A percentile compares a stretch with the other conserved stretches of the same genome.
These are phyloP conservation scores for Cladosporium sp. DNA, from an alignment of 2,329 filamentous ascomycete genomes.

Conservation along the genomic window DNA sequence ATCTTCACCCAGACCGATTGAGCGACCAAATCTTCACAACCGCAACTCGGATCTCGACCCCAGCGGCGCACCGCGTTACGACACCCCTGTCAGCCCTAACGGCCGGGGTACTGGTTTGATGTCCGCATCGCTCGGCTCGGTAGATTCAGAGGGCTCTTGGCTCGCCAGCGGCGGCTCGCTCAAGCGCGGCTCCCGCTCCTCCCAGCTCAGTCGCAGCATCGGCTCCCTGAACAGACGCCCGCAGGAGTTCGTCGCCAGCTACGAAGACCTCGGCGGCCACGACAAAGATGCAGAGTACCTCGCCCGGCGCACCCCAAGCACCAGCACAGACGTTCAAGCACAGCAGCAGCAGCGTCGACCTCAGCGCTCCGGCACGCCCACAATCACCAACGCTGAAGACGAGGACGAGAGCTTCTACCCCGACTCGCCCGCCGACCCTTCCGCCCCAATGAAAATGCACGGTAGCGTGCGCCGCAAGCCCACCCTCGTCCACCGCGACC, in stretches of 20 bases:
- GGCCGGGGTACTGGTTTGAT: conserved; percentile 33
- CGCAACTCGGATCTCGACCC: conserved; percentile 7
- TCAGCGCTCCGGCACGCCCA: background rate
- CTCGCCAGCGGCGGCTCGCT: conserved; percentile 65
- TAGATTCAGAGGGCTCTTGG: conserved; percentile 95
- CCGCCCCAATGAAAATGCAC: conserved; percentile 31
- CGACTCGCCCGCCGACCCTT: conserved; percentile 10
- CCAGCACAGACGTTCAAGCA: background rate
- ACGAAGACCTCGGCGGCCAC: conserved; percentile 54
- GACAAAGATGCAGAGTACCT: conserved; percentile 69
- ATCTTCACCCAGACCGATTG: conserved; percentile 1
- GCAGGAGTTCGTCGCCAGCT: conserved; percentile 52
- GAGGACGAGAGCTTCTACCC: conserved; percentile 29
- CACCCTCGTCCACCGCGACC: conserved; percentile 57
- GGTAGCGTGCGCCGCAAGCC: conserved; percentile 50
- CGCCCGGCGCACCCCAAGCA: conserved; percentile 22
- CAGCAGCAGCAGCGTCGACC: background rate
- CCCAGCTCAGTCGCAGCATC: conserved; percentile 41
- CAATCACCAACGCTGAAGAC: conserved; percentile 27
- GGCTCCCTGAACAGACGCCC: conserved; percentile 38
- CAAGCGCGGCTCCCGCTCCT: conserved; percentile 42
- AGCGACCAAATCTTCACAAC: conserved; percentile 1
- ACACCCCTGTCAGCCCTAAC: conserved; percentile 33
- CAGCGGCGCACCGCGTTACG: conserved; percentile 28
- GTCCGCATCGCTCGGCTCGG: conserved; percentile 83